Conservation (phyloP, 192 early-diverging fungal species). For the Umbelopsis ramanniana region DNA sequence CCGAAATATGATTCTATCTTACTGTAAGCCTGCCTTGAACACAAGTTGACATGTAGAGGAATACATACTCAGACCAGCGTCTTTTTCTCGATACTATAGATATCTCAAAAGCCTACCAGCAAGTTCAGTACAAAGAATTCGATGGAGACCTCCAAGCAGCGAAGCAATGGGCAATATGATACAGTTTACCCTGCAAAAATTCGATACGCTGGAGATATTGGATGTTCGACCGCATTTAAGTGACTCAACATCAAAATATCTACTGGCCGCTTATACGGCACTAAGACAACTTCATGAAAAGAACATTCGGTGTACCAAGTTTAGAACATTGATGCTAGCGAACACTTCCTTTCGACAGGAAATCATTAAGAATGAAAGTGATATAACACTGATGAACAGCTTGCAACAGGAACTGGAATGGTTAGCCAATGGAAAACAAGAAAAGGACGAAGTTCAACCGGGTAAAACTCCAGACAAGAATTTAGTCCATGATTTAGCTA, state of each 20-base stretch:
- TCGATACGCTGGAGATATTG: not conserved
- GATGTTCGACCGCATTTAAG: slow-evolving; percentile 6
- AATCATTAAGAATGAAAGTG: not conserved
- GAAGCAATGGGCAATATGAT: not conserved
- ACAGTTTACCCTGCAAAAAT: not conserved
- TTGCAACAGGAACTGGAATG: not conserved
- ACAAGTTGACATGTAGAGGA: no score
- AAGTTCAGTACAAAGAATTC: not conserved
- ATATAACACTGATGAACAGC: no score
- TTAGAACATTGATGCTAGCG: not conserved
- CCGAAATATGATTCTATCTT: not conserved
- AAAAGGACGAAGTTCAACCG: not conserved
- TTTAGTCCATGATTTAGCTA: not conserved
- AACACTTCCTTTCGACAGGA: slow-evolving; percentile 3
- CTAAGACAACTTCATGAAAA: not conserved
- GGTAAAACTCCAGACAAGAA: no score
- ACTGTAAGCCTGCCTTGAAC: no score
- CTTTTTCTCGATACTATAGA: not conserved
- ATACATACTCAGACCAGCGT: no score
- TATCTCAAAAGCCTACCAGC: not conserved
- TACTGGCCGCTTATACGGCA: not conserved
- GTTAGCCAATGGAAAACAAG: not conserved
- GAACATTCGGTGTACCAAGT: not conserved
- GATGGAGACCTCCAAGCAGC: not conserved
- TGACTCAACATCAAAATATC: not conserved